Evolutionary conservation across 306 rosid genomes (phyloP).

Genomic region (Pueraria montana): DNA sequence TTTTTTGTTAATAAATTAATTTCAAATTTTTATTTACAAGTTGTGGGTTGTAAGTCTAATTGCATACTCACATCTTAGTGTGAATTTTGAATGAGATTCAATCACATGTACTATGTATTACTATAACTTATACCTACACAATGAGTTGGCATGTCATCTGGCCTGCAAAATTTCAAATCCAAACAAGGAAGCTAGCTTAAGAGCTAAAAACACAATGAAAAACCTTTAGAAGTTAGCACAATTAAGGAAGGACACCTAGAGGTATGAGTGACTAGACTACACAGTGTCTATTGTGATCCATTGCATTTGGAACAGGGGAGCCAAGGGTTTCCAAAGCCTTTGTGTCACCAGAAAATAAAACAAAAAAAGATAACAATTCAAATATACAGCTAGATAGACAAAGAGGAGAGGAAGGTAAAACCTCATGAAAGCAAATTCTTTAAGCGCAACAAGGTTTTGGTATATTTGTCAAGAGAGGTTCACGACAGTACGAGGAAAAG

Average conservation of each 20-base stretch:
- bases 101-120: too few relatives aligned
- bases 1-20: too few relatives aligned
- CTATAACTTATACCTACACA: too few relatives aligned
- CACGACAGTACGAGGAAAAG: too few relatives aligned
- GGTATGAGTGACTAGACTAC: constrained; percentile 89
- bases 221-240: constrained; percentile 17
- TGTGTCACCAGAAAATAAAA: constrained; percentile 25
- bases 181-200: too few relatives aligned
- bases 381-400: constrained; percentile 7
- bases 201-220: constrained; percentile 1
- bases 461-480: too few relatives aligned
- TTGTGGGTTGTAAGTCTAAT: too few relatives aligned
- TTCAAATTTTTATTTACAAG: too few relatives aligned
- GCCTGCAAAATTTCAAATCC: too few relatives aligned
- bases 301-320: constrained; percentile 86
- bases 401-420: constrained; percentile 35
- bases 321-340: constrained; percentile 89
- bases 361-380: constrained; percentile 13
- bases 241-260: constrained; percentile 66
- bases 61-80: too few relatives aligned
- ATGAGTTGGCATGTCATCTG: too few relatives aligned
- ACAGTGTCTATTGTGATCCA: constrained; percentile 91
- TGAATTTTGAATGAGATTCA: too few relatives aligned
- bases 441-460: constrained; percentile 91
- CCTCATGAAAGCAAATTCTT: constrained; percentile 97